Evolutionary conservation across 495 filamentous ascomycete species (phyloP).

Genomic region (Aspergillus biplanus): DNA sequence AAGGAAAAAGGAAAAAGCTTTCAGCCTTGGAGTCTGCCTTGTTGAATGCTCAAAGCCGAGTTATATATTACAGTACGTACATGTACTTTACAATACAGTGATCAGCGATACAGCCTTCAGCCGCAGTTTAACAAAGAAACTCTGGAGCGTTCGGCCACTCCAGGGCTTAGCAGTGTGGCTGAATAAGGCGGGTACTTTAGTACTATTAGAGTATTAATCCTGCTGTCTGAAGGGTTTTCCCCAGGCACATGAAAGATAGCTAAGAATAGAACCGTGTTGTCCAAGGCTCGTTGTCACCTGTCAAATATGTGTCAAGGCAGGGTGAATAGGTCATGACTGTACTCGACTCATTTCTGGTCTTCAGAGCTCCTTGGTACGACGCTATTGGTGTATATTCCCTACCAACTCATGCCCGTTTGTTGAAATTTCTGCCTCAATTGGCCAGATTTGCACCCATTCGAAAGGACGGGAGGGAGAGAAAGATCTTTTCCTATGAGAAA

Average conservation of each 20-base stretch:
- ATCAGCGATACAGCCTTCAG: constrained; percentile 25
- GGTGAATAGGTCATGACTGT: too few relatives aligned
- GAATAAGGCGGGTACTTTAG: constrained; percentile 15
- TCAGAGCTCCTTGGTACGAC: too few relatives aligned
- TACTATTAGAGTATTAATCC: too few relatives aligned
- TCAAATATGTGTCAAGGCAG: neutral
- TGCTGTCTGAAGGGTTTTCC: constrained; percentile 18
- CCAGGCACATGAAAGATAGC: constrained; percentile 17
- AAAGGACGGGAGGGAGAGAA: too few relatives aligned
- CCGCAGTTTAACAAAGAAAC: constrained; percentile 26
- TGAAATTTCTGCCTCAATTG: too few relatives aligned
- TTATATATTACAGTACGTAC: neutral
- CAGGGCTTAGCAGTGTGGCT: constrained; percentile 28
- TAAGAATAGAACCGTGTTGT: constrained; percentile 10
- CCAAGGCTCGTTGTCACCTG: neutral
- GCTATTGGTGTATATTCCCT: too few relatives aligned
- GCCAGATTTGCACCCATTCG: too few relatives aligned
- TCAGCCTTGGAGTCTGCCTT: constrained; percentile 19
- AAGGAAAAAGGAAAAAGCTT: constrained; percentile 6
- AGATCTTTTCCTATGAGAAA: too few relatives aligned
- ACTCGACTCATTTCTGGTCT: too few relatives aligned
- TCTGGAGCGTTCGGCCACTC: constrained; percentile 5
- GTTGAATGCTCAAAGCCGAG: neutral
- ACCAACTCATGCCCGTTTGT: too few relatives aligned
- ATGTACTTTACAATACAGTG: constrained; percentile 15